Evolutionary conservation across 805 yeast genomes (phyloP), one percentile per base, ranked within the genome.

Genomic region (Jamesozyma piceae): DNA sequence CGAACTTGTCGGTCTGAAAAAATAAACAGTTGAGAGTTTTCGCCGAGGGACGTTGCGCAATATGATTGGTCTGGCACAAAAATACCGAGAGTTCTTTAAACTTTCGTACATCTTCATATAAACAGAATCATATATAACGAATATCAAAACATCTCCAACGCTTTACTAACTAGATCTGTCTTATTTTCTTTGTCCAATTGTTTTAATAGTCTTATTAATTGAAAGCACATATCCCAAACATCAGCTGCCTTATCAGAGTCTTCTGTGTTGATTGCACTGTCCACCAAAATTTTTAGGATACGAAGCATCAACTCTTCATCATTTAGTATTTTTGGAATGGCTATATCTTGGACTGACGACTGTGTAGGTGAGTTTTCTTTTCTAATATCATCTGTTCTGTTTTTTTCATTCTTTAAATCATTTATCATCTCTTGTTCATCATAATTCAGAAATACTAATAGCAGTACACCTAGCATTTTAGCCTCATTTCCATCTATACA

Each of bases 181-280:
- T 50, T 43, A 33, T 55, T 59, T 38, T 56, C 55, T 20, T 45
- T 52, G 47, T 62, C 66, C 3, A 60, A 45, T 11, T 53, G 59
- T 33, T 50, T 53, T 26, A 62, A 44, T 8, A 62, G 46, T 27
- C 64, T 42, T 22, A 55, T 50, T 27, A 62, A 42, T 39, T 62
- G 66, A 45, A 62, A 59, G 21, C 64, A 58, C 61, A 62, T 53
- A 22, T 59, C 64, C 66, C 66, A 62, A 3, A 54, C 52, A 11
- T 59, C 63, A 4, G 55, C 52, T 4, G 66, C 64, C 37, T 49
- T 50, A 8, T 41, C 44, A 13, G 45, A 44, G 22, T 53, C 57
- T 4, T 49, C 37, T 1, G 60, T 36, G 20, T 47, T 46, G 2
- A 60, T 53, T 3, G 64, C 66, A 38, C 58, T 54, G 18, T 51